Percentiles rank a stretch among this genome's conserved stretches.
Evolutionary conservation across 1,284 basidiomycete species (phyloP).

Genomic region (Ceratobasidium sp.): DNA sequence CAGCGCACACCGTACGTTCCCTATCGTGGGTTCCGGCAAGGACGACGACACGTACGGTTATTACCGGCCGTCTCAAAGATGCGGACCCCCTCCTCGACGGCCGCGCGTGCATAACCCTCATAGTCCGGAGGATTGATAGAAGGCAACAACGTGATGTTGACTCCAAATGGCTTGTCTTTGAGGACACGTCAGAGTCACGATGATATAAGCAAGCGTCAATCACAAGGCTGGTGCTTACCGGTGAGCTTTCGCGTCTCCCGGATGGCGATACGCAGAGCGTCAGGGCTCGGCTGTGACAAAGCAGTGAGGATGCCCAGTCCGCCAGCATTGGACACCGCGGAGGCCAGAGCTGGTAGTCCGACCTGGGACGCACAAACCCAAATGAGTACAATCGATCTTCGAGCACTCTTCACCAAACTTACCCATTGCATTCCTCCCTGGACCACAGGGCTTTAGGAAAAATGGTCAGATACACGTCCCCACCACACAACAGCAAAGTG

Average conservation of each 20-base stretch:
- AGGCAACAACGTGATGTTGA: slow-evolving; percentile 92
- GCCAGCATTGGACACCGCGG: slow-evolving; percentile 88
- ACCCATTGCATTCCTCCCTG: slow-evolving; percentile 90
- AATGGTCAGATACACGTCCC: neutral
- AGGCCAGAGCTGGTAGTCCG: slow-evolving; percentile 75
- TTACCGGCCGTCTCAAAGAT: slow-evolving; percentile 96
- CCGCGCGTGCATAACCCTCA: slow-evolving; percentile 56
- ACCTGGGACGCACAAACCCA: slow-evolving; percentile 63
- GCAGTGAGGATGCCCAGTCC: slow-evolving; percentile 91
- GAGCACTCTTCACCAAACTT: slow-evolving; percentile 53
- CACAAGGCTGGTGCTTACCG: neutral
- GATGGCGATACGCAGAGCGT: slow-evolving; percentile 86
- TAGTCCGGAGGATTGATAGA: slow-evolving; percentile 94
- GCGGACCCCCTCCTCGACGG: slow-evolving; percentile 69
- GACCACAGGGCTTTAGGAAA: slow-evolving; percentile 68
- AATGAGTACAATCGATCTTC: slow-evolving; percentile 46
- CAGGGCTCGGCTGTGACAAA: slow-evolving; percentile 86
- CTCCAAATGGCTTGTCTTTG: slow-evolving; percentile 79
- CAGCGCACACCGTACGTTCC: neutral
- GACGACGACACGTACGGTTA: slow-evolving; percentile 67
- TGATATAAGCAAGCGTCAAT: neutral
- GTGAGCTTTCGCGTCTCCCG: slow-evolving; percentile 77
- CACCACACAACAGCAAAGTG: slow-evolving; percentile 38
- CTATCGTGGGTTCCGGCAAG: neutral
- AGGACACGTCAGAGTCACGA: neutral